Evolutionary conservation across 768 basidiomycete genomes (phyloP), one percentile per base, ranked within the genome.

Genomic region (Strobilomyces confusus): DNA sequence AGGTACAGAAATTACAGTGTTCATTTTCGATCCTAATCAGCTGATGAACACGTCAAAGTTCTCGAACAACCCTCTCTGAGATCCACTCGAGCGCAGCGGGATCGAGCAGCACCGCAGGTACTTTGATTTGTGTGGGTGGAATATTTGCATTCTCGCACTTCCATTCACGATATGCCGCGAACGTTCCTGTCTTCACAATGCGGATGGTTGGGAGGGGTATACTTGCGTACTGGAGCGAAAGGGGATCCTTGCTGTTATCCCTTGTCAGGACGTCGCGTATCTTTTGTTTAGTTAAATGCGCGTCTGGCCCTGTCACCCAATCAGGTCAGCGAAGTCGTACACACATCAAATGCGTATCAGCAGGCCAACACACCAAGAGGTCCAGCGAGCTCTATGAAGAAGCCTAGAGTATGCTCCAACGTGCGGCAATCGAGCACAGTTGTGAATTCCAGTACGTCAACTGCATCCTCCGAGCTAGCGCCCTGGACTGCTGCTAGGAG

Each of bases 361-460:
- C 4, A 17, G 5, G 19, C n/a, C 15, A 17, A 40, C 38, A 8
- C 9, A 40, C 38, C 38, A 40, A 40, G 38, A 40, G 45, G 40
- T 1, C 46, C 53, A 2, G 34, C 32, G 5, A 51, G 33, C 20
- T 57, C 61, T 25, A 65, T 11, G 30, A 65, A 40, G 36, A 60
- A 63, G 17, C 61, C 56, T 8, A 63, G 30, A 0, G 58, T 49
- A 1, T 34, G 12, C 1, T 48, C 50, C 6, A 46, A 33, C 5
- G 29, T 9, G n/a, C 58, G 55, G 13, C 48, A 17, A 34, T 67
- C 61, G 4, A 57, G 3, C 20, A 58, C 32, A 2, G 55, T 37
- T 17, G 65, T 55, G 9, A 62, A 62, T 14, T 62, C 58, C 5
- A 56, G 52, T 1, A 60, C 55, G 26, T 23, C 42, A n/a, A 56